A percentile compares a stretch with the other conserved stretches of the same genome.
These are phyloP conservation scores for Candida morakotiae DNA, from an alignment of 805 yeast genomes.

Conservation along the genomic window DNA sequence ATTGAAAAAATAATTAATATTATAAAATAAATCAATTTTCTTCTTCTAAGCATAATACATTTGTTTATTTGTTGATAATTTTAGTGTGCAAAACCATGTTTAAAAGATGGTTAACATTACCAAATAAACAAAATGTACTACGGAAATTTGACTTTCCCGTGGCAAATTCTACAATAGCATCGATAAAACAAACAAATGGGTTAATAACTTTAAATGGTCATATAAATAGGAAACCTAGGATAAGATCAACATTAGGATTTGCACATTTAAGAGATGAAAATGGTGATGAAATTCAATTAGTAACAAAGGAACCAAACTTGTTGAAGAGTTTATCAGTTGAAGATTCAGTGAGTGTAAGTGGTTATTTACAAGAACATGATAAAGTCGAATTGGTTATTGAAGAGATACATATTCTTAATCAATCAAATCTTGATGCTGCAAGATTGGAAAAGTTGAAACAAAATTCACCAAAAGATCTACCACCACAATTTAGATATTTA, in stretches of 20 bases:
- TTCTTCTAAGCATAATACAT: not conserved
- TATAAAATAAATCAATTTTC: not conserved
- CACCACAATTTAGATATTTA: slow-evolving; percentile 75
- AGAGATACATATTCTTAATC: slow-evolving; percentile 54
- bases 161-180: slow-evolving; percentile 26
- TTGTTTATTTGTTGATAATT: not conserved
- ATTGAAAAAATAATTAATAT: not conserved
- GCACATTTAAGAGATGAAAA: slow-evolving; percentile 69
- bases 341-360: slow-evolving; percentile 68
- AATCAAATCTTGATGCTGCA: slow-evolving; percentile 60
- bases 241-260: slow-evolving; percentile 66
- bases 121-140: slow-evolving; percentile 18
- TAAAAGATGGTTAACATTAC: too few relatives aligned
- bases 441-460: slow-evolving; percentile 61
- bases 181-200: slow-evolving; percentile 6
- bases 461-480: slow-evolving; percentile 50
- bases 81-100: too few relatives aligned
- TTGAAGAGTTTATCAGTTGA: slow-evolving; percentile 56
- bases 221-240: slow-evolving; percentile 72
- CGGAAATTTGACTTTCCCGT: slow-evolving; percentile 32
- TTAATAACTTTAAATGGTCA: slow-evolving; percentile 71
- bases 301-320: slow-evolving; percentile 30
- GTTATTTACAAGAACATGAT: slow-evolving; percentile 32
- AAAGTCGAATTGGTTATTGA: slow-evolving; percentile 58
- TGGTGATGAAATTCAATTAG: slow-evolving; percentile 61